Evolutionary conservation across 106 monocot species (phyloP), one percentile per base, ranked within the genome.

Genomic region (Acanthochlamys bracteata): DNA sequence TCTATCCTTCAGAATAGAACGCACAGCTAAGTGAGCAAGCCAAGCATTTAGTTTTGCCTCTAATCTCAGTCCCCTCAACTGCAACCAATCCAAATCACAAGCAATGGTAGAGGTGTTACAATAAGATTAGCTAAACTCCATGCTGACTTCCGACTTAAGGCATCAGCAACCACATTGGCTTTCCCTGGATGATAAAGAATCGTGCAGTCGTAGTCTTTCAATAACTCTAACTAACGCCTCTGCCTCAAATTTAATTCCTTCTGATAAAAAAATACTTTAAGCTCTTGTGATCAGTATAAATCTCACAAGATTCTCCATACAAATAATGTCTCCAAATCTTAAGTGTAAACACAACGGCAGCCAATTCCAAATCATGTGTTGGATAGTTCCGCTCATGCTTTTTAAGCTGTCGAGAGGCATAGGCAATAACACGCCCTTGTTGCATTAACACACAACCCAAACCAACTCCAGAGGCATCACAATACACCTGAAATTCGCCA

Each of bases 121-220:
- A 6, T 33, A 33, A 33, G 33, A 33, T 33, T 1, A 33, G 33
- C 33, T 33, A 33, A 33, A 33, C 33, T 33, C 33, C 33, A 1
- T 33, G 33, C 33, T 33, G 33, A 33, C 33, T 33, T 33, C 33
- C 33, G 33, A 33, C 33, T 33, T 33, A 33, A 33, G 21, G 64
- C 66, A 67, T 56, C 41, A 16, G 55, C 67, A 20, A 67, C 55
- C 2, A 67, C 56, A 57, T 67, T 67, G 20, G 67, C 64, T 39
- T 51, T 65, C 20, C 64, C 64, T 24, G 42, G 64, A 22, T 65
- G 45, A 17, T 65, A 65, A 4, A 11, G 6, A 10, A 65, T 51
- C 17, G n/a, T 33, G 33, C 33, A 33, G 33, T 33, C 33, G 6
- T 33, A 33, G 33, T 33, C 33, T 33, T 33, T 33, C 33, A 33